Conservation (phyloP, 176 grass and related monocot species). For the Olyra latifolia region DNA sequence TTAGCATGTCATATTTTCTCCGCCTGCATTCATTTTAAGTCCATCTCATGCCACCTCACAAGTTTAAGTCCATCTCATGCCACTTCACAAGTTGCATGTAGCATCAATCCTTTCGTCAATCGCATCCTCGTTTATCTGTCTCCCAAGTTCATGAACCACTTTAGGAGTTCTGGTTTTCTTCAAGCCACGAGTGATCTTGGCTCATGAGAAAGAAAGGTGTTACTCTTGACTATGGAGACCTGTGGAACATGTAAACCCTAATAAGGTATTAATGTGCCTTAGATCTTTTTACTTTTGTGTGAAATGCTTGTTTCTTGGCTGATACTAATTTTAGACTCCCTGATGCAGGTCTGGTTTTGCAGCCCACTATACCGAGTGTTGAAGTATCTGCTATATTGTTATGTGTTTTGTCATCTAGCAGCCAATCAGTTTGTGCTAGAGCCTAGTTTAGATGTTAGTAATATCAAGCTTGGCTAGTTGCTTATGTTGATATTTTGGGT, state of each 20-base stretch:
- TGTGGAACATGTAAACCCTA: not conserved
- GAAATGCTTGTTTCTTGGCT: not conserved
- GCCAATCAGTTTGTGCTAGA: not conserved
- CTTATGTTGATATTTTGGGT: not conserved
- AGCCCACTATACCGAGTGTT: not conserved
- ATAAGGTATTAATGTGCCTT: constrained; percentile 9
- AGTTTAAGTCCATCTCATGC: constrained; percentile 3
- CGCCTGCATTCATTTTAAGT: not conserved
- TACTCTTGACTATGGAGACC: not conserved
- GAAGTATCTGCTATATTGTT: not conserved
- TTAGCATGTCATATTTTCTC: not conserved
- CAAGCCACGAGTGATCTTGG: not conserved
- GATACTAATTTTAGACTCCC: not conserved
- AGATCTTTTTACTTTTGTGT: not conserved
- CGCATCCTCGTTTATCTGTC: not conserved
- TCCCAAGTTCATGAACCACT: not conserved
- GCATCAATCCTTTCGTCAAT: not conserved
- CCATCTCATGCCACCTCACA: not conserved
- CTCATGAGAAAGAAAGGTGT: not conserved
- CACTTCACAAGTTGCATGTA: constrained; percentile 13
- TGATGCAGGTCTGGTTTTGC: constrained; percentile 30
- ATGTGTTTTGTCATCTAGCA: not conserved
- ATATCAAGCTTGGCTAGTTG: not conserved
- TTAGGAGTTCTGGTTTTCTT: constrained; percentile 14
- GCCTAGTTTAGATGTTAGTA: not conserved